A percentile compares a stretch with the other conserved stretches of the same genome.
Conservation (phyloP, 371 early-diverging fungal species). For the Mortierella sp. region DNA sequence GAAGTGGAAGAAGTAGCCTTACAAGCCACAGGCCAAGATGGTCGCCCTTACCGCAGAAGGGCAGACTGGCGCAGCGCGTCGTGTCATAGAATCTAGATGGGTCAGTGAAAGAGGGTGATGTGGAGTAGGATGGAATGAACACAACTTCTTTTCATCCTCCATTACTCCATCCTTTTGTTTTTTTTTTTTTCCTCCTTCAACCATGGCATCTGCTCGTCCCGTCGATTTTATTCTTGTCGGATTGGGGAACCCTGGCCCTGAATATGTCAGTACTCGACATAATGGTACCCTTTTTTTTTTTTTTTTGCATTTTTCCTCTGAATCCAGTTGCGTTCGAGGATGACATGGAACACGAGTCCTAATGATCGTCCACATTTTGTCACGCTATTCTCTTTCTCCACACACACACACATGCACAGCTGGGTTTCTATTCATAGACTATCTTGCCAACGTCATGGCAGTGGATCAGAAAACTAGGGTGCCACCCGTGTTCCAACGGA, state of each 20-base stretch:
- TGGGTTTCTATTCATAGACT: constrained; percentile 63
- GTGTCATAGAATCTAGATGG: too few species aligned
- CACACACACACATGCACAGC: constrained; percentile 42
- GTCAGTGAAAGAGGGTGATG: too few species aligned
- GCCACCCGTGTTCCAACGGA: constrained; percentile 54
- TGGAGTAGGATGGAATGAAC: neutral
- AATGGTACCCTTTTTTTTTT: constrained; percentile 56
- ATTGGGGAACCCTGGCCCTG: constrained; percentile 58
- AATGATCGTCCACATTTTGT: neutral
- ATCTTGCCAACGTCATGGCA: constrained; percentile 62
- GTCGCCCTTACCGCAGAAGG: too few species aligned
- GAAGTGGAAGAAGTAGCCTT: too few species aligned
- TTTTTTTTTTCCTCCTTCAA: too few species aligned
- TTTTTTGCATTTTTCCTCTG: neutral
- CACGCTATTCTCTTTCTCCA: neutral
- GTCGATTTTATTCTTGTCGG: constrained; percentile 63
- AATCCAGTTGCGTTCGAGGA: too few species aligned
- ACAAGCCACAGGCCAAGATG: too few species aligned
- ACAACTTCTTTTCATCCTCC: neutral
- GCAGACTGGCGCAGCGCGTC: too few species aligned
- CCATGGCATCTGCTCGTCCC: constrained; percentile 45
- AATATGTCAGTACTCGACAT: constrained; percentile 60
- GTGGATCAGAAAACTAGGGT: constrained; percentile 44
- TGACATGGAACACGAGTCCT: neutral
- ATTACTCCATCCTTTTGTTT: neutral